These are phyloP conservation scores for Pyrenochaeta sp. DNA, from an alignment of 2,329 filamentous ascomycete genomes.

Conservation along the genomic window DNA sequence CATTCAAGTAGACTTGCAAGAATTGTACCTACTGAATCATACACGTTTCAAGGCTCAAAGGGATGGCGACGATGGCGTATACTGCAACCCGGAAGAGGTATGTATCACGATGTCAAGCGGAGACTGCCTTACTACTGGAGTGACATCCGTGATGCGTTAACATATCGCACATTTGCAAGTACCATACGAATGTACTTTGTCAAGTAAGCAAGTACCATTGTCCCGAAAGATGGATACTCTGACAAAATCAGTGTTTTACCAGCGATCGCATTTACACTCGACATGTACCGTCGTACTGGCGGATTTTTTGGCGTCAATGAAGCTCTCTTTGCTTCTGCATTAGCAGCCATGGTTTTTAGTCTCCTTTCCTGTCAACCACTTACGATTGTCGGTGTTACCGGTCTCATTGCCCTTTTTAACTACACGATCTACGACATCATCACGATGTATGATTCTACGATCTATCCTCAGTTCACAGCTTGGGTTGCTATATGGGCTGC, in stretches of 20 bases:
- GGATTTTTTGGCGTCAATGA: conserved; percentile 66
- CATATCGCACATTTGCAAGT: conserved; percentile 62
- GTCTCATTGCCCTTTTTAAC: conserved; percentile 60
- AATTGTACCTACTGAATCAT: conserved; percentile 32
- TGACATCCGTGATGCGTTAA: conserved; percentile 63
- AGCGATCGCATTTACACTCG: conserved; percentile 65
- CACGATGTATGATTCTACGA: conserved; percentile 54
- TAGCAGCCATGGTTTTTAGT: conserved; percentile 65
- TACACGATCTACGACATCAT: conserved; percentile 68
- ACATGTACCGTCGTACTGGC: conserved; percentile 64
- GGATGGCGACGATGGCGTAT: conserved; percentile 54
- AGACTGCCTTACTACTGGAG: conserved; percentile 64
- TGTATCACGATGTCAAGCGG: conserved; percentile 62
- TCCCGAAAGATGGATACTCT: too few relatives aligned
- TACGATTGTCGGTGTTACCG: conserved; percentile 65
- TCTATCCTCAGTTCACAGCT: conserved; percentile 63
- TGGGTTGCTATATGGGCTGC: conserved; percentile 66
- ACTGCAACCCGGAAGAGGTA: conserved; percentile 58
- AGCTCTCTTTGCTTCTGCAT: conserved; percentile 61
- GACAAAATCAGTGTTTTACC: conserved; percentile 56
- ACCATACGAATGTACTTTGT: conserved; percentile 67
- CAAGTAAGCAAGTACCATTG: conserved; percentile 47
- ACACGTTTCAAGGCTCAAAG: conserved; percentile 45
- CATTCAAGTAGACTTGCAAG: conserved; percentile 13
- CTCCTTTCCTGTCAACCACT: conserved; percentile 61